phyloP scores from a whole-genome alignment of 78 protist species.

The Creolimax fragrantissima region DNA sequence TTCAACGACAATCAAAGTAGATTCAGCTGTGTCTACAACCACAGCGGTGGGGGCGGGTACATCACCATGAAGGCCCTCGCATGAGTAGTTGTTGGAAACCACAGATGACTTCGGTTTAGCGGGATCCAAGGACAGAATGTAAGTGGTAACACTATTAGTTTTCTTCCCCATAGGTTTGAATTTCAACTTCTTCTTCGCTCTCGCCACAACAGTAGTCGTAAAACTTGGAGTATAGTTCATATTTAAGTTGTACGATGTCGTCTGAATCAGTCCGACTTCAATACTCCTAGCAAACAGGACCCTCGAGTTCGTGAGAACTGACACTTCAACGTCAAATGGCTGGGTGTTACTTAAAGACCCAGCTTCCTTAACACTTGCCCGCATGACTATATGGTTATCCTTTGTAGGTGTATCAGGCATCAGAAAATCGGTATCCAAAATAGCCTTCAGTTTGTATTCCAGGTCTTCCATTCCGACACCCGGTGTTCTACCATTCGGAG shows the following conservation, averaged over 20 bases:
- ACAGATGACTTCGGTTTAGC: not conserved
- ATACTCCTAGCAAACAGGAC: not conserved
- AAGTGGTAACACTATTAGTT: not conserved
- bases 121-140: not conserved
- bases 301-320: not conserved
- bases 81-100: not conserved
- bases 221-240: not conserved
- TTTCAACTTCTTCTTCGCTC: not conserved
- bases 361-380: not conserved
- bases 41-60: not conserved
- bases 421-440: not conserved
- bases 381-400: not conserved
- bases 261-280: not conserved
- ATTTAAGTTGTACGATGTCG: not conserved
- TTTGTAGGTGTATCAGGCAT: not conserved
- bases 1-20: not conserved
- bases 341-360: not conserved
- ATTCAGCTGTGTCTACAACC: not conserved
- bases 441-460: not conserved
- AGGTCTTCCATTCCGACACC: too few relatives aligned
- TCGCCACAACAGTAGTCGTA: not conserved
- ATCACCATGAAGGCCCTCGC: not conserved
- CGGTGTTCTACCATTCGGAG: too few relatives aligned
- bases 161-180: not conserved
- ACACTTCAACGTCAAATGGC: not conserved